A percentile compares a stretch with the other conserved stretches of the same genome.
Conservation (phyloP, 768 basidiomycete species). For the Suillus alpinus region DNA sequence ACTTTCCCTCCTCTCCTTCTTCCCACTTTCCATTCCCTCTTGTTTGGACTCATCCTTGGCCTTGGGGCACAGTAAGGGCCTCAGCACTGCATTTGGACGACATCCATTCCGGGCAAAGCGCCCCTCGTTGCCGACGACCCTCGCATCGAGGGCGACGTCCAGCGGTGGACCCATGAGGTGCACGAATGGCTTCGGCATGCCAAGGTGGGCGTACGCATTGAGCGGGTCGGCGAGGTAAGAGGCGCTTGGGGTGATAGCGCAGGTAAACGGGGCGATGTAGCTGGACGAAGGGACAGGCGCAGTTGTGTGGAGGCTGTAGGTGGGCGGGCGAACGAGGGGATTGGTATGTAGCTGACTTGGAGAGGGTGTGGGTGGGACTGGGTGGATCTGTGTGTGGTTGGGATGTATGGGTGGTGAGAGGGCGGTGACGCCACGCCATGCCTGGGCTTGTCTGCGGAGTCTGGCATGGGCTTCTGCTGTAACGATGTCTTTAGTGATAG, state of each 20-base stretch:
- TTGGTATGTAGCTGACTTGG: constrained; percentile 20
- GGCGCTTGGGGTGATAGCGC: constrained; percentile 62
- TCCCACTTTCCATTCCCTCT: constrained; percentile 12
- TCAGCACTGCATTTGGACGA: constrained; percentile 44
- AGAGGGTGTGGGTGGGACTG: constrained; percentile 23
- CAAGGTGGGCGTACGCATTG: constrained; percentile 82
- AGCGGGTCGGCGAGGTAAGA: constrained; percentile 75
- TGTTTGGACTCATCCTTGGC: constrained; percentile 7
- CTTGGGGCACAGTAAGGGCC: constrained; percentile 39
- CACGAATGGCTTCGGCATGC: constrained; percentile 82
- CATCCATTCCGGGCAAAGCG: constrained; percentile 57
- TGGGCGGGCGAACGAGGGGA: constrained; percentile 49
- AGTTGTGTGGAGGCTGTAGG: constrained; percentile 66
- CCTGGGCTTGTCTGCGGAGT: constrained; percentile 55
- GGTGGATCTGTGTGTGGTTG: constrained; percentile 31
- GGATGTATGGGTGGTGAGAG: constrained; percentile 26
- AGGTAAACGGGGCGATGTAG: constrained; percentile 62
- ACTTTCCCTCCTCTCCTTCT: constrained; percentile 6
- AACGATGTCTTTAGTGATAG: constrained; percentile 45
- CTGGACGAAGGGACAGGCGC: constrained; percentile 49
- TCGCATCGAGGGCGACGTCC: constrained; percentile 74
- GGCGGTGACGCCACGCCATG: constrained; percentile 71
- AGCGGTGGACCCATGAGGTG: constrained; percentile 76
- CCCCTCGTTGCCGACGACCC: constrained; percentile 66
- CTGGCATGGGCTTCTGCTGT: constrained; percentile 43